Conservation (phyloP, 1,284 basidiomycete species). For the Porogramme epimiltina region DNA sequence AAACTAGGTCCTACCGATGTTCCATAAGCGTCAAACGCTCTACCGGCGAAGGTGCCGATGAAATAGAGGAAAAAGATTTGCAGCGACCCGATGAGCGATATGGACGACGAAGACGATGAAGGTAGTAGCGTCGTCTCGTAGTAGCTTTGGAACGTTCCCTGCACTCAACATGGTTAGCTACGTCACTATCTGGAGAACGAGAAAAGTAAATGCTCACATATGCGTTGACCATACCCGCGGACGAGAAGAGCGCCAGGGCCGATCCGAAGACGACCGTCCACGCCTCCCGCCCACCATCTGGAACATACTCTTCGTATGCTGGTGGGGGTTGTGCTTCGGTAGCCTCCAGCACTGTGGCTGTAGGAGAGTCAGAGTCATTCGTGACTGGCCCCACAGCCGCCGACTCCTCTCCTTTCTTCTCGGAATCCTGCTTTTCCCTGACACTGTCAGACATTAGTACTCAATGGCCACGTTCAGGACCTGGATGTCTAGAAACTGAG, state of each 20-base stretch:
- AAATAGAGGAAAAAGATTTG: slow-evolving; percentile 43
- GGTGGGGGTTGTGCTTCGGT: no score
- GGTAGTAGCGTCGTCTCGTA: slow-evolving; percentile 39
- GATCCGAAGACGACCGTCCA: slow-evolving; percentile 35
- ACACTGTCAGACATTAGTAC: no score
- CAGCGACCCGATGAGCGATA: slow-evolving; percentile 46
- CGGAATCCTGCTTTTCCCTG: no score
- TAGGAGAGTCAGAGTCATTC: no score
- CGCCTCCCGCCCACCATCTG: slow-evolving; percentile 33
- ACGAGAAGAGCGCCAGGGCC: slow-evolving; percentile 33
- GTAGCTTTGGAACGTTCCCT: slow-evolving; percentile 44
- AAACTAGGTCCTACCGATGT: slow-evolving; percentile 14
- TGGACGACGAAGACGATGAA: slow-evolving; percentile 37
- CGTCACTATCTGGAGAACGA: neutral
- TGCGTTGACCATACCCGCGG: slow-evolving; percentile 36
- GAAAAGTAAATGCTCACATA: slow-evolving; percentile 26
- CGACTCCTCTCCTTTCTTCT: no score
- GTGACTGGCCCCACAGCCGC: no score
- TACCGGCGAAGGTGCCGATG: slow-evolving; percentile 32
- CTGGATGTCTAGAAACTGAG: no score
- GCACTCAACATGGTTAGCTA: neutral
- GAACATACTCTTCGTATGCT: slow-evolving; percentile 22
- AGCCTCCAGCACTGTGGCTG: no score
- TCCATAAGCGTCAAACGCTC: slow-evolving; percentile 40
- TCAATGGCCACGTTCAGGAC: no score